Conservation (phyloP, 2,329 filamentous ascomycete species). For the Ophiosphaerella korrae region DNA sequence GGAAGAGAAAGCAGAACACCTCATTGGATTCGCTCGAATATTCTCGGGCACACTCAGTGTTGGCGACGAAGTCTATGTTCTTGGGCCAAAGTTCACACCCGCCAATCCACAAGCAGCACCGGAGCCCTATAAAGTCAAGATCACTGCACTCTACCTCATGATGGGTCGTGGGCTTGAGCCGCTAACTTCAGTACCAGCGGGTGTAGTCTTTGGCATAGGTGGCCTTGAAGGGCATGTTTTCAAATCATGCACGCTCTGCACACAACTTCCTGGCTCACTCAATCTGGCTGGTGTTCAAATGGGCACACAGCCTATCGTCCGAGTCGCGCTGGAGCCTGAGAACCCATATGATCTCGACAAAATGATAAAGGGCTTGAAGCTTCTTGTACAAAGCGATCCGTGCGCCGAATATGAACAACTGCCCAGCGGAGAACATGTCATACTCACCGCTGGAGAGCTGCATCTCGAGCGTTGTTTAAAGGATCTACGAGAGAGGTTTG, state of each 20-base stretch:
- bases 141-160: slow-evolving; percentile 89
- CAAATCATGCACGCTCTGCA: slow-evolving; percentile 93
- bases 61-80: slow-evolving; percentile 87
- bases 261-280: slow-evolving; percentile 80
- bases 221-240: slow-evolving; percentile 92
- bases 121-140: slow-evolving; percentile 78
- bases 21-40: slow-evolving; percentile 92
- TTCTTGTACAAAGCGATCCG: slow-evolving; percentile 92
- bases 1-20: slow-evolving; percentile 76
- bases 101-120: slow-evolving; percentile 73
- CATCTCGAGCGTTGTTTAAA: slow-evolving; percentile 94
- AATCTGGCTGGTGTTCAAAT: slow-evolving; percentile 88
- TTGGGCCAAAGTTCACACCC: slow-evolving; percentile 92
- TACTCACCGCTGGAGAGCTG: slow-evolving; percentile 90
- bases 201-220: slow-evolving; percentile 92
- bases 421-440: slow-evolving; percentile 89
- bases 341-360: slow-evolving; percentile 91
- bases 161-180: slow-evolving; percentile 91
- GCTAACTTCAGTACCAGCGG: slow-evolving; percentile 83
- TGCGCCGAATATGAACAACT: slow-evolving; percentile 96
- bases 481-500: slow-evolving; percentile 89
- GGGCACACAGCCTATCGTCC: slow-evolving; percentile 86
- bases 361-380: slow-evolving; percentile 85
- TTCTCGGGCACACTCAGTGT: slow-evolving; percentile 90
- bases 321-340: slow-evolving; percentile 90